These are phyloP conservation scores for Penicillium tannophilum DNA, from an alignment of 495 filamentous ascomycete species.

Conservation along the genomic window DNA sequence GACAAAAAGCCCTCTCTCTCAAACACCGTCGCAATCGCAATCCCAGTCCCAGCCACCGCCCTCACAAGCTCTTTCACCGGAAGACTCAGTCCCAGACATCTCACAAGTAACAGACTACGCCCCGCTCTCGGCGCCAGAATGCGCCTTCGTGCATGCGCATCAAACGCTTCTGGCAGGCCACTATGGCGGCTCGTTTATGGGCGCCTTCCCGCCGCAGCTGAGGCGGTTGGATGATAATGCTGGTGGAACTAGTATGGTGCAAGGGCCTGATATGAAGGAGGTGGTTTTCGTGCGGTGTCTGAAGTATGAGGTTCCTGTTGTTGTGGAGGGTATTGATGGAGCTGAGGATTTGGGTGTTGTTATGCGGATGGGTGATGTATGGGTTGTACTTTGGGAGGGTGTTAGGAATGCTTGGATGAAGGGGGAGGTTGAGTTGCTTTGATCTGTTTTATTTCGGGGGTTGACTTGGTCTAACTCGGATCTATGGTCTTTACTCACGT, in stretches of 20 bases:
- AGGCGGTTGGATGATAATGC: conserved; percentile 86
- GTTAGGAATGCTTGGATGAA: conserved; percentile 69
- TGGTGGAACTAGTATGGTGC: conserved; percentile 89
- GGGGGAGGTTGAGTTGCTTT: conserved; percentile 84
- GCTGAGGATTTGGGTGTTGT: conserved; percentile 56
- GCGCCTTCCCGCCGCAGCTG: conserved; percentile 72
- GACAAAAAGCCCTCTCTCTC: conserved; percentile 63
- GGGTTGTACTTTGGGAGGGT: conserved; percentile 84
- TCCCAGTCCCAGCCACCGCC: conserved; percentile 25
- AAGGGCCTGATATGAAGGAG: conserved; percentile 75
- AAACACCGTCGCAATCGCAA: conserved; percentile 58
- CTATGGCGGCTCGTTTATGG: conserved; percentile 79
- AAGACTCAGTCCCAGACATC: conserved; percentile 40
- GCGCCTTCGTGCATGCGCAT: conserved; percentile 77
- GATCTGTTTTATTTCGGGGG: conserved; percentile 21
- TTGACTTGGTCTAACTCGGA: no score
- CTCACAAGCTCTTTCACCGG: conserved; percentile 26
- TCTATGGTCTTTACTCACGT: neutral
- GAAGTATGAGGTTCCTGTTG: conserved; percentile 53
- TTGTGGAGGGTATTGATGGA: conserved; percentile 56
- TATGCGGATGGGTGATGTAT: conserved; percentile 79
- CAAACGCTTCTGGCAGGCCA: conserved; percentile 79
- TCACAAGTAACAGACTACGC: conserved; percentile 43
- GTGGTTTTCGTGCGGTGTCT: conserved; percentile 85
- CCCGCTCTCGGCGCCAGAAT: conserved; percentile 70